Evolutionary conservation across 2,329 filamentous ascomycete species (phyloP), one percentile per base, ranked within the genome.

Genomic region (Rachicladosporium sp.): DNA sequence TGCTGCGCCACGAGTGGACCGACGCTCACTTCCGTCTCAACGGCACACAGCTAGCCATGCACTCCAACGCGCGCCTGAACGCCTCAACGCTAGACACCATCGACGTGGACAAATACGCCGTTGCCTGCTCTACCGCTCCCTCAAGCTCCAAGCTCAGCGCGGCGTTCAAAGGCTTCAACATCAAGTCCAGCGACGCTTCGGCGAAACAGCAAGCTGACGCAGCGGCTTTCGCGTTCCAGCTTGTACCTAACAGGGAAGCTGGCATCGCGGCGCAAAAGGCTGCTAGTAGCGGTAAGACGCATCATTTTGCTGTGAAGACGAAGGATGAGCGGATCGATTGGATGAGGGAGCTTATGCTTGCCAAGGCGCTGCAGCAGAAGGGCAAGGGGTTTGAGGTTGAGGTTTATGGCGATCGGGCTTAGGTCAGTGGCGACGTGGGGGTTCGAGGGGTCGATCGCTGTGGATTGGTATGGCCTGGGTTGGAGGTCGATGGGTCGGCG

Each of bases 281-380:
- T 61, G 62, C 74, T 12, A 69, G 42, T 43, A 32, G 40, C 35
- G 77, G 76, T 52, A 95, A 94, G 71, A 82, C 84, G 33, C 89
- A 96, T 56, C 86, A 96, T 59, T 96, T 96, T 58, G 85, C 89
- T 0, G 89, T 95, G 50, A 82, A 81, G 64, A 77, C 71, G 52
- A 75, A 87, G 10, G 85, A 95, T 56, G 84, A 95, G 58, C 75
- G 89, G 45, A 95, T 96, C 54, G 89, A 95, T 59, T 98, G 91
- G 91, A 93, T 93, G 85, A 73, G 85, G 40, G 85, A 93, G 70
- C 67, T 93, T 45, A 93, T 93, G 85, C 75, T 93, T 34, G 85
- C 85, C 39, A 91, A 91, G 67, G 85, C 85, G 11, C 67, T 86
- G 57, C 83, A 80, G 68, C 81, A 86, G 63, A 91, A 88, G 71